A percentile compares a stretch with the other conserved stretches of the same genome.
These are phyloP conservation scores for Pseudocercospora musae DNA, from an alignment of 2,329 filamentous ascomycete genomes.

Conservation along the genomic window DNA sequence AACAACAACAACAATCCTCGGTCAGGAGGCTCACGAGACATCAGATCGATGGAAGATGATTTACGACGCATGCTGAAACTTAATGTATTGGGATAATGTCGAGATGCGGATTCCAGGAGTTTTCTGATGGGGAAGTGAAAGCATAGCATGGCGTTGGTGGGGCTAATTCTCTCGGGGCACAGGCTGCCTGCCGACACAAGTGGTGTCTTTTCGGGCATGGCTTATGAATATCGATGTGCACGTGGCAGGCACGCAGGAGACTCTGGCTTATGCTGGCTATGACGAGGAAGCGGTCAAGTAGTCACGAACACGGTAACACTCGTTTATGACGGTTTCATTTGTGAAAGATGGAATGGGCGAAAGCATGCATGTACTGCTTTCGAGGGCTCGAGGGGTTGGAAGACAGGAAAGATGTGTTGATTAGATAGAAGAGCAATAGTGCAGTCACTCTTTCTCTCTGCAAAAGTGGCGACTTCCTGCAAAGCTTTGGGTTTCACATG, in stretches of 20 bases:
- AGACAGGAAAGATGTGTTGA: background rate
- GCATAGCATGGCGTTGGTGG: slow-evolving; percentile 19
- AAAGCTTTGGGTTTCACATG: background rate
- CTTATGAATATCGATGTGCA: background rate
- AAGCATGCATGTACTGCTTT: background rate
- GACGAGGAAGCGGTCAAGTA: background rate
- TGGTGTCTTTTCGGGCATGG: slow-evolving; percentile 3
- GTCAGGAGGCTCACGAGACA: slow-evolving; percentile 24
- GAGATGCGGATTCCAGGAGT: slow-evolving; percentile 2
- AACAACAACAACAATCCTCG: slow-evolving; percentile 12
- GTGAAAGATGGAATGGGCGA: background rate
- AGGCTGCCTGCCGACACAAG: background rate
- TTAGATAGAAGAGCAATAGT: slow-evolving; percentile 33
- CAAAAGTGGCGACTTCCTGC: background rate
- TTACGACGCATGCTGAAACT: slow-evolving; percentile 40
- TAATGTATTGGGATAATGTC: slow-evolving; percentile 27
- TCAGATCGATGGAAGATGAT: slow-evolving; percentile 40
- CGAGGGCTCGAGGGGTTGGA: background rate
- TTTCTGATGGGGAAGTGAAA: background rate
- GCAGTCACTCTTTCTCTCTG: slow-evolving; percentile 21
- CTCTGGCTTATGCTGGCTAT: background rate
- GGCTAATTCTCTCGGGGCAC: background rate
- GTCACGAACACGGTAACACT: background rate
- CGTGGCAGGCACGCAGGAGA: background rate
- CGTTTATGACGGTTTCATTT: background rate